Evolutionary conservation across 176 grass and related monocot genomes (phyloP).

Genomic region (Lolium rigidum): DNA sequence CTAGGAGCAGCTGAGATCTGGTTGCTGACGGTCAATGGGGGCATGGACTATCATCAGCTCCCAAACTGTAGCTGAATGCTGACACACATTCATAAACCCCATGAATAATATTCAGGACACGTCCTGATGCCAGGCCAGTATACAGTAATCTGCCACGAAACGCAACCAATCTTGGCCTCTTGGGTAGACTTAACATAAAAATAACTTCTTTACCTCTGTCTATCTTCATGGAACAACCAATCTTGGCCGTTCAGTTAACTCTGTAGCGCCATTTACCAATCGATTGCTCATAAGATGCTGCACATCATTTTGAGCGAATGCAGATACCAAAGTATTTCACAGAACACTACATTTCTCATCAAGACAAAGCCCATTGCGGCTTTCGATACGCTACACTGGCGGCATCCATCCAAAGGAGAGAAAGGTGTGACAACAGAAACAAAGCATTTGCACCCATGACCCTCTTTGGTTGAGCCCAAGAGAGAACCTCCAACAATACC

Average conservation of each 20-base stretch:
- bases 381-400: constrained; percentile 1
- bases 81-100: background rate
- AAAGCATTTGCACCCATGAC: background rate
- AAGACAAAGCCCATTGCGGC: constrained; percentile 14
- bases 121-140: background rate
- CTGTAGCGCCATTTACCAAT: background rate
- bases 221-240: background rate
- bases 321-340: background rate
- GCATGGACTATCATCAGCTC: background rate
- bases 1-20: background rate
- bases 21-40: background rate
- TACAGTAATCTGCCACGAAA: background rate
- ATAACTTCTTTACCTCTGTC: background rate
- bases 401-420: constrained; percentile 5
- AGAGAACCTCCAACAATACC: background rate
- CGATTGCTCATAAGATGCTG: background rate
- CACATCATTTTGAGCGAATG: background rate
- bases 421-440: background rate
- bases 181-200: no score
- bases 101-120: background rate
- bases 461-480: constrained; percentile 3
- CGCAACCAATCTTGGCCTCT: background rate
- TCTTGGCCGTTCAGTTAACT: background rate
- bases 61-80: background rate
- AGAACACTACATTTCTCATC: background rate